phyloP scores from a whole-genome alignment of 257 asterid species.

The Eustoma russellianum region DNA sequence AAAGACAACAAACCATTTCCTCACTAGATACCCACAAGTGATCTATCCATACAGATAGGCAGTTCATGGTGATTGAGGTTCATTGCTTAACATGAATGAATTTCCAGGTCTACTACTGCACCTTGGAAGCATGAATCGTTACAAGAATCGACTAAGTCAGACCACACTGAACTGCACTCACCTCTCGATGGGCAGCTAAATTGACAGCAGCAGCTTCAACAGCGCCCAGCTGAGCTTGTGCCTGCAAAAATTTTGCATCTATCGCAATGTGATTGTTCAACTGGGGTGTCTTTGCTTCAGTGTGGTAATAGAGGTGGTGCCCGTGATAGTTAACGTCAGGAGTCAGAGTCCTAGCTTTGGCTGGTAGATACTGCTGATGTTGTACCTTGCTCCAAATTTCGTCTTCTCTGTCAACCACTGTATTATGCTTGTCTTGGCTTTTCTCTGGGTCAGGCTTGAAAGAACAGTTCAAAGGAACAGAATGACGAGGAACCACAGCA shows the following conservation, averaged over 20 bases:
- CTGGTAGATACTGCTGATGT: constrained; percentile 17
- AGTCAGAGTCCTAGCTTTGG: constrained; percentile 25
- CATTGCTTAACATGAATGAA: no score
- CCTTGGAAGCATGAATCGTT: no score
- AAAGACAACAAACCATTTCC: no score
- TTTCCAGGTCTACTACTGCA: no score
- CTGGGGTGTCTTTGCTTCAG: constrained; percentile 33
- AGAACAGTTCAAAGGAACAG: constrained; percentile 35
- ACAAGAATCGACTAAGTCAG: constrained; percentile 19
- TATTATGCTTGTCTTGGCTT: constrained; percentile 29
- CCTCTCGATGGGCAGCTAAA: constrained; percentile 55
- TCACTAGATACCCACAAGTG: no score
- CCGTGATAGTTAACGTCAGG: constrained; percentile 23
- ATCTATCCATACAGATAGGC: no score
- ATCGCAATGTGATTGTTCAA: constrained; percentile 25
- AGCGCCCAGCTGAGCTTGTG: constrained; percentile 55
- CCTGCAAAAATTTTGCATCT: constrained; percentile 59
- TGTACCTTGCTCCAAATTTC: constrained; percentile 8
- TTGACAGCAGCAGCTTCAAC: constrained; percentile 54
- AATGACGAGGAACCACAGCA: constrained; percentile 24
- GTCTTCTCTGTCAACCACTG: constrained; percentile 22
- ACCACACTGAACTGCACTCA: constrained; percentile 53
- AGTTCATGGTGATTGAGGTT: no score
- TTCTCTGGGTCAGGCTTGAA: constrained; percentile 25
- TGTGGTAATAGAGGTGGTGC: constrained; percentile 26